phyloP scores from a whole-genome alignment of 345 rosid species.

The Kernera saxatilis region DNA sequence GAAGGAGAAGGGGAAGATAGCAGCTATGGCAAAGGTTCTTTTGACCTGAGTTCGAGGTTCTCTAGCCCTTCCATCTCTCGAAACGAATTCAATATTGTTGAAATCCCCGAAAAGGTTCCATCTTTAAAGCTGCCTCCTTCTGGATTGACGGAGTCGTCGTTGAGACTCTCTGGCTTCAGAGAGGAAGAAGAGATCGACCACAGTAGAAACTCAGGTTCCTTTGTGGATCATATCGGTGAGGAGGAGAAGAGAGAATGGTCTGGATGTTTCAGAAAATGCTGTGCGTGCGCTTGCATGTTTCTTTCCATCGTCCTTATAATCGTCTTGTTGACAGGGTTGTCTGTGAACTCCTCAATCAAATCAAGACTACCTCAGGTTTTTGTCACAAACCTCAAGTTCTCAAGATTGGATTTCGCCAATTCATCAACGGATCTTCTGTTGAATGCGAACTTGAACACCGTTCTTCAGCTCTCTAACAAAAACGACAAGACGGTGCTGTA shows the following conservation, averaged over 20 bases:
- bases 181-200: conserved; percentile 8
- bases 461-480: conserved; percentile 26
- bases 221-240: conserved; percentile 1
- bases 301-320: conserved; percentile 11
- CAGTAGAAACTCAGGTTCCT: conserved; percentile 11
- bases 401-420: not conserved
- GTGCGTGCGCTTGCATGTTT: conserved; percentile 17
- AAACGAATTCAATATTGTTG: not conserved
- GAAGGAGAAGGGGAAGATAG: conserved; percentile 29
- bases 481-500: conserved; percentile 18
- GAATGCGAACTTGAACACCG: conserved; percentile 10
- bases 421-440: conserved; percentile 17
- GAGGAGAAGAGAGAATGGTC: conserved; percentile 19
- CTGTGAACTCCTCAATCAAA: conserved; percentile 8
- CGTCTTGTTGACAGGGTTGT: conserved; percentile 13
- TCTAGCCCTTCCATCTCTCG: conserved; percentile 9
- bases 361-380: conserved; percentile 24
- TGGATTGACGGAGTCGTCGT: not conserved
- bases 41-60: conserved; percentile 23
- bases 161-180: not conserved
- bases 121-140: conserved; percentile 15
- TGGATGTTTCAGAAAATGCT: conserved; percentile 21
- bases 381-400: conserved; percentile 16
- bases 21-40: conserved; percentile 25
- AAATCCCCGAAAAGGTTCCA: not conserved